phyloP scores from a whole-genome alignment of 176 grass and related monocot species.

The Eragrostis curvula region DNA sequence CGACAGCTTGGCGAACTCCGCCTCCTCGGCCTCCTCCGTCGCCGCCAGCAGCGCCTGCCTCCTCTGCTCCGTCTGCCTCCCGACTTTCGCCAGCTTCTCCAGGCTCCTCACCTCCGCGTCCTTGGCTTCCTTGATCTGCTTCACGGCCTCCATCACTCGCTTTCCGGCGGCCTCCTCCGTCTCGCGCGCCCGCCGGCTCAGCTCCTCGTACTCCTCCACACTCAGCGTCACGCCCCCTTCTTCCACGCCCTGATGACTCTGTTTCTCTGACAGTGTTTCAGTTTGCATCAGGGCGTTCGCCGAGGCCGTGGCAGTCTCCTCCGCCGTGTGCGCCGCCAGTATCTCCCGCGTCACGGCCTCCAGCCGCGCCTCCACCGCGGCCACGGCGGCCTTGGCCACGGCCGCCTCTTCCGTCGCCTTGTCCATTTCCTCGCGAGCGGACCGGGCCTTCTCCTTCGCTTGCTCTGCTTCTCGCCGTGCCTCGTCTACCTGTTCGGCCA shows the following conservation, averaged over 20 bases:
- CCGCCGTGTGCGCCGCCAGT: conserved; percentile 52
- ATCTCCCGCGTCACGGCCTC: conserved; percentile 62
- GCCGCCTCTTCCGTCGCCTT: conserved; percentile 52
- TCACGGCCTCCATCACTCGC: conserved; percentile 59
- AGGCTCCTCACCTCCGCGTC: conserved; percentile 61
- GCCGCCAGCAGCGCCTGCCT: conserved; percentile 52
- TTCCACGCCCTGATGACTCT: not conserved
- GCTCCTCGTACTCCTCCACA: conserved; percentile 58
- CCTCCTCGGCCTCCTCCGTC: conserved; percentile 56
- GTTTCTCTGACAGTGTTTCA: not conserved
- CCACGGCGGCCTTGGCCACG: conserved; percentile 40
- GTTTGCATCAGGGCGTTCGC: conserved; percentile 43
- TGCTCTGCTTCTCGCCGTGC: conserved; percentile 52
- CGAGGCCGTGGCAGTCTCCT: conserved; percentile 49
- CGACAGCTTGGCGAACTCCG: conserved; percentile 39
- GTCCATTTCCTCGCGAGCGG: conserved; percentile 50
- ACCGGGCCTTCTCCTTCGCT: conserved; percentile 47
- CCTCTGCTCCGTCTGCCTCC: conserved; percentile 43
- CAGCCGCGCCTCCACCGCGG: conserved; percentile 50
- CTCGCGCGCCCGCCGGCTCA: conserved; percentile 63
- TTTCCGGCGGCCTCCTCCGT: conserved; percentile 56
- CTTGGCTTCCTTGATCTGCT: conserved; percentile 63
- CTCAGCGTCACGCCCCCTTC: conserved; percentile 41
- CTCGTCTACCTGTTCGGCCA: conserved; percentile 29
- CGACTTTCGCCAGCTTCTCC: conserved; percentile 39